These are phyloP conservation scores for Dendrobium chrysotoxum DNA, from an alignment of 106 monocot species.

Conservation along the genomic window DNA sequence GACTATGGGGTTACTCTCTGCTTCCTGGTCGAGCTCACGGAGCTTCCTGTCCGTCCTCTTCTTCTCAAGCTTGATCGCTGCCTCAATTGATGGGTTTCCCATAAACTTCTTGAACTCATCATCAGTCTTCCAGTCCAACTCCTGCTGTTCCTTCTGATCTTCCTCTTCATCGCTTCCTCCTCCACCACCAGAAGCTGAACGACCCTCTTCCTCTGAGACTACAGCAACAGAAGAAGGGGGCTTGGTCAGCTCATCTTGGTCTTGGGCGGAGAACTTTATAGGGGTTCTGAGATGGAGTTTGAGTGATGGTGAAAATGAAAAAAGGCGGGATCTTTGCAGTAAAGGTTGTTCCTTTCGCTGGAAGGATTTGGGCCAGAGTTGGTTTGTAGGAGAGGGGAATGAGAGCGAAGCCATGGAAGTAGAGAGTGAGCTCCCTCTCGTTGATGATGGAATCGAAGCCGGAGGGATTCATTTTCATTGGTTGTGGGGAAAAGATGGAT, in stretches of 20 bases:
- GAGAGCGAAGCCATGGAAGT: conserved; percentile 7
- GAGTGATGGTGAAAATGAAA: not conserved
- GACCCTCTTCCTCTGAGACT: conserved; percentile 4
- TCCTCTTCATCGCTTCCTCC: conserved; percentile 12
- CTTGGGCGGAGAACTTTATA: conserved; percentile 14
- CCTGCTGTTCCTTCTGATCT: conserved; percentile 31
- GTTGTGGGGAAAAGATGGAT: not conserved
- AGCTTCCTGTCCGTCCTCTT: conserved; percentile 69
- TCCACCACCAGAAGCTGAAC: not conserved
- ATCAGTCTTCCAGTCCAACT: conserved; percentile 78
- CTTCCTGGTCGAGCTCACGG: conserved; percentile 48
- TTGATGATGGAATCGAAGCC: not conserved
- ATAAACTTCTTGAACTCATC: conserved; percentile 93
- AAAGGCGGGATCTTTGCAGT: not conserved
- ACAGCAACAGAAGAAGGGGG: conserved; percentile 9
- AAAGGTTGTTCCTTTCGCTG: not conserved
- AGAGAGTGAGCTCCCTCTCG: not conserved
- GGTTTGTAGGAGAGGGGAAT: not conserved
- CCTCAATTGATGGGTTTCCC: conserved; percentile 88
- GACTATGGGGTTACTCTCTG: conserved; percentile 33
- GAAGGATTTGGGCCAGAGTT: not conserved
- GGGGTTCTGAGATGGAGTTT: not conserved
- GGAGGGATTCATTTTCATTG: not conserved
- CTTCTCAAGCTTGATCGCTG: conserved; percentile 90
- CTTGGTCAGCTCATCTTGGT: conserved; percentile 17